A percentile compares a stretch with the other conserved stretches of the same genome.
phyloP scores from a whole-genome alignment of 352 stramenopile species.

The Elongisporangium undulatum region DNA sequence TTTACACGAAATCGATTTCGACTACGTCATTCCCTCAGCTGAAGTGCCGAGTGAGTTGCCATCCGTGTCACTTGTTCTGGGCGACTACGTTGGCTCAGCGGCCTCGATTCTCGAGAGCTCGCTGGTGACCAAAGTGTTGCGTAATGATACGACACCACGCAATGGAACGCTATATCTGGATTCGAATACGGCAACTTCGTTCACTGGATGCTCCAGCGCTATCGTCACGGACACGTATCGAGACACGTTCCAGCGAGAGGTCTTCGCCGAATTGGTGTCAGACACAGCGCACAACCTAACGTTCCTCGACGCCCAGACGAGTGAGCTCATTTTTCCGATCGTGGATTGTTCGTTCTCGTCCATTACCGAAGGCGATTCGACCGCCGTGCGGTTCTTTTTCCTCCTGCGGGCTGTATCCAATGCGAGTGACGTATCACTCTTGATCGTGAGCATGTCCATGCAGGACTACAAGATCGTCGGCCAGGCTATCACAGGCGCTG shows the following conservation, averaged over 20 bases:
- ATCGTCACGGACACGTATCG: conserved; percentile 12
- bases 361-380: conserved; percentile 16
- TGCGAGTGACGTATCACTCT: conserved; percentile 14
- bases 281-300: conserved; percentile 32
- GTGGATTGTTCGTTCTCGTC: conserved; percentile 34
- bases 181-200: conserved; percentile 10
- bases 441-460: conserved; percentile 19
- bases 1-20: too few relatives aligned
- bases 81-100: conserved; percentile 16
- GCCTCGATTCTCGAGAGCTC: conserved; percentile 23
- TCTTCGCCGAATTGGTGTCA: conserved; percentile 15
- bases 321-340: conserved; percentile 38
- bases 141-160: conserved; percentile 21
- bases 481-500: conserved; percentile 15
- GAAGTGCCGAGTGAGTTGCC: too few relatives aligned
- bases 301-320: conserved; percentile 10
- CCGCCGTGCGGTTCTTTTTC: conserved; percentile 20
- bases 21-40: too few relatives aligned
- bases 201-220: too few relatives aligned
- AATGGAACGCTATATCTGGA: conserved; percentile 32
- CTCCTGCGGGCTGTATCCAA: conserved; percentile 16
- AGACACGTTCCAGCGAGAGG: conserved; percentile 22
- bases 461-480: conserved; percentile 24
- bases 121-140: conserved; percentile 17
- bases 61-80: conserved; percentile 7